Percentiles rank a stretch among this genome's conserved stretches.
Conservation (phyloP, 2,329 filamentous ascomycete genomes). For the Penicillium sp. region DNA sequence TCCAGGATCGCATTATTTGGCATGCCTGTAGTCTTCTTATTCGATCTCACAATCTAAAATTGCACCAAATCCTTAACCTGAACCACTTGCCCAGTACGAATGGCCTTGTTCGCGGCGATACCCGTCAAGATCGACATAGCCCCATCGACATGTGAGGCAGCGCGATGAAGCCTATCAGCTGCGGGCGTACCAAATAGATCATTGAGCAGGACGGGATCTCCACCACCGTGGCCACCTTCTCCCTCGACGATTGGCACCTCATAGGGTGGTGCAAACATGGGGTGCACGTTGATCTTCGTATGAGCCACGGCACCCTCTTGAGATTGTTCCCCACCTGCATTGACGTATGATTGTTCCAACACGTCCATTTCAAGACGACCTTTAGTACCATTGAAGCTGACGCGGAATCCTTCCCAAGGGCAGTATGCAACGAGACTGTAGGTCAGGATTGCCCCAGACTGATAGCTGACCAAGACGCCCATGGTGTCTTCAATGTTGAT, state of each 20-base stretch:
- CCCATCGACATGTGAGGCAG: conserved; percentile 65
- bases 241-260: conserved; percentile 61
- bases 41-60: conserved; percentile 6
- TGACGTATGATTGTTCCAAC: conserved; percentile 65
- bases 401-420: conserved; percentile 54
- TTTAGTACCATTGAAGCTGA: conserved; percentile 54
- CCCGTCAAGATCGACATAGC: conserved; percentile 65
- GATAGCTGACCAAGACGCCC: conserved; percentile 64
- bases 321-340: conserved; percentile 63
- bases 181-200: conserved; percentile 61
- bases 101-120: conserved; percentile 64
- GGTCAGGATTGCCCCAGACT: conserved; percentile 62
- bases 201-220: conserved; percentile 62
- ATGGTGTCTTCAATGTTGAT: conserved; percentile 71
- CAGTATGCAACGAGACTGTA: conserved; percentile 64
- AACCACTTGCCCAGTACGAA: conserved; percentile 63
- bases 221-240: conserved; percentile 64
- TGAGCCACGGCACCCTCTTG: conserved; percentile 37
- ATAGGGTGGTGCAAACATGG: conserved; percentile 62
- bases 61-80: conserved; percentile 57
- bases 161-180: conserved; percentile 58
- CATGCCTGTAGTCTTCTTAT: background rate
- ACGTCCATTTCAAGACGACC: conserved; percentile 67
- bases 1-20: too few relatives aligned
- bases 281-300: conserved; percentile 51